Conservation (phyloP, 805 yeast genomes). For the Yamadazyma philogaea region DNA sequence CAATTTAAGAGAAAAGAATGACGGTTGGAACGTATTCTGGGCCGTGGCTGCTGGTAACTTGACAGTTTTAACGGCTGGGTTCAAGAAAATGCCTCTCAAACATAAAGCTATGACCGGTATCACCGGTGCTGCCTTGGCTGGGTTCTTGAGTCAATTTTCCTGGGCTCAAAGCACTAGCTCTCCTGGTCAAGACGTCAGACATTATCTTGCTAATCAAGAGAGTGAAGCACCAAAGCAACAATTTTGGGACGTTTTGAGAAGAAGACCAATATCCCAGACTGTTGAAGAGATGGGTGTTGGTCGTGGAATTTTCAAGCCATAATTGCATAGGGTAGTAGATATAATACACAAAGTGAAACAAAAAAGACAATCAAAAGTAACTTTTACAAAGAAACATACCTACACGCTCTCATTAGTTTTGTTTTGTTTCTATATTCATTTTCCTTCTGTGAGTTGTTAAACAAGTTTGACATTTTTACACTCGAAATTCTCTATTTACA, state of each 20-base stretch:
- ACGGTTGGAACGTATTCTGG: constrained; percentile 64
- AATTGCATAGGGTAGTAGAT: constrained; percentile 7
- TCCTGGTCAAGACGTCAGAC: constrained; percentile 36
- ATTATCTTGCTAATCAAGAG: constrained; percentile 38
- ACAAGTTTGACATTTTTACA: not conserved
- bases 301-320: constrained; percentile 50
- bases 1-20: constrained; percentile 61
- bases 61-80: constrained; percentile 43
- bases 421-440: not conserved
- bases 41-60: constrained; percentile 53
- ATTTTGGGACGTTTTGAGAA: constrained; percentile 77
- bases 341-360: not conserved
- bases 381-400: no score
- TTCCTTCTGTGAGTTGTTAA: not conserved
- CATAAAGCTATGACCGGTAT: constrained; percentile 41
- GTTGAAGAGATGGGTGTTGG: constrained; percentile 71
- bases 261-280: constrained; percentile 81
- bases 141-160: constrained; percentile 35
- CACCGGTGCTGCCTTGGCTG: constrained; percentile 37
- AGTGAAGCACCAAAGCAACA: constrained; percentile 39
- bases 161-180: constrained; percentile 42
- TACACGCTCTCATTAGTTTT: no score
- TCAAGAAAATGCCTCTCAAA: constrained; percentile 39
- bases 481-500: constrained; percentile 4
- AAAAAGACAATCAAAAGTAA: no score